A percentile compares a stretch with the other conserved stretches of the same genome.
phyloP scores from a whole-genome alignment of 768 basidiomycete genomes.

The Tephrocybe rancida region DNA sequence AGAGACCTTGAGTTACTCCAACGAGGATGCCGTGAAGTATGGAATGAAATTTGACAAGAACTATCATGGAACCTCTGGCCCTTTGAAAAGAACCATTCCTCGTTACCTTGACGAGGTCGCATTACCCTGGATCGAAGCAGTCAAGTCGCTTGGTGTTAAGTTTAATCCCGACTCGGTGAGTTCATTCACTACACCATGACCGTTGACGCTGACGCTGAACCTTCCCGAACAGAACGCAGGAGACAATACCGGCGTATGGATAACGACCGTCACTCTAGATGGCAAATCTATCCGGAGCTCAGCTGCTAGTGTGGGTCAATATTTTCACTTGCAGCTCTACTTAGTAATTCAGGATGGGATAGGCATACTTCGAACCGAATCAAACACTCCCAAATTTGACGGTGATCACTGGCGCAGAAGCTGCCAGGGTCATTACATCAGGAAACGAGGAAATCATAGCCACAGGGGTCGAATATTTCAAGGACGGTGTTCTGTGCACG shows the following conservation, averaged over 20 bases:
- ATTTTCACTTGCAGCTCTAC: not conserved
- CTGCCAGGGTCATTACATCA: not conserved
- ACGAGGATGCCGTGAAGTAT: not conserved
- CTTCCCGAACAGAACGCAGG: conserved; percentile 1
- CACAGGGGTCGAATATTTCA: conserved; percentile 1
- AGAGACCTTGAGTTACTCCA: not conserved
- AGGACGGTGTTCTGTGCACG: not conserved
- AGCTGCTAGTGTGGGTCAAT: not conserved
- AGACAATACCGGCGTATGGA: not conserved
- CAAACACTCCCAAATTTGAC: conserved; percentile 2
- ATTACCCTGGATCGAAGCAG: not conserved
- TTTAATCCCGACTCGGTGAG: not conserved
- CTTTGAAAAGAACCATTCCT: not conserved
- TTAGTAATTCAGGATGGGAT: not conserved
- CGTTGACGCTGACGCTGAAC: not conserved
- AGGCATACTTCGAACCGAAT: conserved; percentile 14
- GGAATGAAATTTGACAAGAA: not conserved
- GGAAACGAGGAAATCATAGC: not conserved
- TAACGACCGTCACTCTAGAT: not conserved
- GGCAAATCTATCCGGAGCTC: not conserved
- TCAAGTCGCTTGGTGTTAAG: not conserved
- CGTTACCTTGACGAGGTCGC: not conserved
- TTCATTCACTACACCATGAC: not conserved
- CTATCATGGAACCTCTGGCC: conserved; percentile 1
- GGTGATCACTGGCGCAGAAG: conserved; percentile 9